phyloP scores from a whole-genome alignment of 2,329 filamentous ascomycete genomes.

The Venturia nashicola region DNA sequence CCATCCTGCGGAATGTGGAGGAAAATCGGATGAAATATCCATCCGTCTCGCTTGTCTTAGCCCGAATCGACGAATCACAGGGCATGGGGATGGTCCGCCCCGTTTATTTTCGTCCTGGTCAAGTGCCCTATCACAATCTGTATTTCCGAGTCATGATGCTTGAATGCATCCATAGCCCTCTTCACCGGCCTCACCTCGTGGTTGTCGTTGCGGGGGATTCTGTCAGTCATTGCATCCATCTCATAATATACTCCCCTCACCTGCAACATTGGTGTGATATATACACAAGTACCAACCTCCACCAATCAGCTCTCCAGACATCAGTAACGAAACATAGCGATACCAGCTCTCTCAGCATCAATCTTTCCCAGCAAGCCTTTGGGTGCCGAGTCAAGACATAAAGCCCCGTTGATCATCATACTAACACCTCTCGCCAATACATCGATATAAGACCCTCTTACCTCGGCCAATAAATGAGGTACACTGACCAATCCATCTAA shows the following conservation, averaged over 20 bases:
- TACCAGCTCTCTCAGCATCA: not conserved
- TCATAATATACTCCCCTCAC: too few relatives aligned
- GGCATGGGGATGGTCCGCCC: not conserved
- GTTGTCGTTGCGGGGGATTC: too few relatives aligned
- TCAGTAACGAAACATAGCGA: not conserved
- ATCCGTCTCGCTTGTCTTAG: not conserved
- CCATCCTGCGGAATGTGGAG: not conserved
- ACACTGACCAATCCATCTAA: constrained; percentile 20
- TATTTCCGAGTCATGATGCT: not conserved
- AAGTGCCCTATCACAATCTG: not conserved
- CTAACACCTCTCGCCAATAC: constrained; percentile 21
- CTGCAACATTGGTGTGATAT: too few relatives aligned
- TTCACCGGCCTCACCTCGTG: too few relatives aligned
- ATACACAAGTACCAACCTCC: too few relatives aligned
- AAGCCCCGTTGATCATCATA: constrained; percentile 25
- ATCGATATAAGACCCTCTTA: constrained; percentile 19
- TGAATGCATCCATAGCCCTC: not conserved
- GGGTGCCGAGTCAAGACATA: constrained; percentile 11
- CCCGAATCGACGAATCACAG: not conserved
- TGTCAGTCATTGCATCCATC: too few relatives aligned
- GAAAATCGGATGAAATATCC: not conserved
- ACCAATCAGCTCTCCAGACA: not conserved
- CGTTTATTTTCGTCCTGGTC: not conserved
- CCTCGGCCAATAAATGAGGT: constrained; percentile 16
- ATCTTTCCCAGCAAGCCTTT: not conserved